phyloP scores from a whole-genome alignment of 2,329 filamentous ascomycete species.

The Elsinoe arachidis region DNA sequence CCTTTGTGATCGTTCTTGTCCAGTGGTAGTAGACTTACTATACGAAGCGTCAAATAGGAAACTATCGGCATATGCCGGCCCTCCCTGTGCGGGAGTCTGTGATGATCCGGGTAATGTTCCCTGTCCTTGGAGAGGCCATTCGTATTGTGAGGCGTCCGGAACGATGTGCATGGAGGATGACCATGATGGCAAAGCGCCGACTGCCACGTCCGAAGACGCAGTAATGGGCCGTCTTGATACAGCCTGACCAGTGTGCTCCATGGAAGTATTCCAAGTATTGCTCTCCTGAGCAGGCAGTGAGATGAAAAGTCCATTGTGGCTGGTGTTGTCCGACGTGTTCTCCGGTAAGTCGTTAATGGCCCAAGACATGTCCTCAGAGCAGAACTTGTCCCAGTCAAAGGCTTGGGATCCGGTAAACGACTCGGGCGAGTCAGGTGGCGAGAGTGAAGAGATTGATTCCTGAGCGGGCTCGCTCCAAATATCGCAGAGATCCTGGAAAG shows the following conservation, averaged over 20 bases:
- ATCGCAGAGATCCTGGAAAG: constrained; percentile 14
- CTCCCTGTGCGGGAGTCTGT: neutral
- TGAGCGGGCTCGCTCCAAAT: constrained; percentile 16
- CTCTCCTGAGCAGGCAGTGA: neutral
- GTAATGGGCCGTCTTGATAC: neutral
- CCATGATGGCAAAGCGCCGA: neutral
- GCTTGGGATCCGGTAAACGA: neutral
- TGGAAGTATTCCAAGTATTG: neutral
- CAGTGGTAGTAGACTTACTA: neutral
- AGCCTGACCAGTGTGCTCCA: neutral
- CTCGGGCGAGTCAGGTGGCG: constrained; percentile 15
- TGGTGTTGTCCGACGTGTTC: constrained; percentile 11
- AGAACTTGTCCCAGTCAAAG: constrained; percentile 11
- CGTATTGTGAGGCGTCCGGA: neutral
- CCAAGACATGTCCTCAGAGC: constrained; percentile 14
- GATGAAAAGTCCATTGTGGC: constrained; percentile 15
- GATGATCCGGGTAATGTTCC: neutral
- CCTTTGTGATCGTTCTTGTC: neutral
- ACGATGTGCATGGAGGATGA: neutral
- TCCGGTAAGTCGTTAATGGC: constrained; percentile 34
- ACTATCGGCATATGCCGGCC: constrained; percentile 7
- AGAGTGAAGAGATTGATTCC: constrained; percentile 9
- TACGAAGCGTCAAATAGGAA: constrained; percentile 8
- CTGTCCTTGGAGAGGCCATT: neutral
- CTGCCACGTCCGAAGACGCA: neutral